Conservation (phyloP, 345 rosid genomes). For the Dimocarpus longan region DNA sequence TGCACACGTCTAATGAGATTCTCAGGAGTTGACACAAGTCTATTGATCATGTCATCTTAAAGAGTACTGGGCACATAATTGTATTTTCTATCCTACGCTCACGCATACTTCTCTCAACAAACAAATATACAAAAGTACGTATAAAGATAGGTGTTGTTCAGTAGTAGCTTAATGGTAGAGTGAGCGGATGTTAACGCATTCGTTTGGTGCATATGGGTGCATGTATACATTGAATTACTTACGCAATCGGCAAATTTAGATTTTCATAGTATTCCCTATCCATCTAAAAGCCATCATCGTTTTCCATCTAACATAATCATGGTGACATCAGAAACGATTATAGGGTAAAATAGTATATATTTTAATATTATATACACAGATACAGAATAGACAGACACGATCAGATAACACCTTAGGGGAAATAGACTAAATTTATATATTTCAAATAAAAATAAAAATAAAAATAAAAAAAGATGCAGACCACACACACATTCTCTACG, state of each 20-base stretch:
- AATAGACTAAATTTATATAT: neutral
- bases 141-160: neutral
- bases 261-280: neutral
- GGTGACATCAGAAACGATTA: neutral
- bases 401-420: neutral
- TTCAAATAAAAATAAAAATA: no score
- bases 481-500: neutral
- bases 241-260: neutral
- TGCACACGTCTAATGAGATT: slow-evolving; percentile 91
- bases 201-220: neutral
- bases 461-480: neutral
- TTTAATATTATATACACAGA: neutral
- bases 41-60: slow-evolving; percentile 9
- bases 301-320: neutral
- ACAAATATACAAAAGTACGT: neutral
- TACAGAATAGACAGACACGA: neutral
- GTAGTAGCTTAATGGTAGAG: no score
- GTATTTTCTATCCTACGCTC: neutral
- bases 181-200: no score
- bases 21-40: slow-evolving; percentile 57
- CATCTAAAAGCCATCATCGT: neutral
- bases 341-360: neutral
- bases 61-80: neutral
- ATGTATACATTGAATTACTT: neutral
- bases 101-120: neutral